Conservation (phyloP, 495 filamentous ascomycete genomes). For the Copromyces sp. region DNA sequence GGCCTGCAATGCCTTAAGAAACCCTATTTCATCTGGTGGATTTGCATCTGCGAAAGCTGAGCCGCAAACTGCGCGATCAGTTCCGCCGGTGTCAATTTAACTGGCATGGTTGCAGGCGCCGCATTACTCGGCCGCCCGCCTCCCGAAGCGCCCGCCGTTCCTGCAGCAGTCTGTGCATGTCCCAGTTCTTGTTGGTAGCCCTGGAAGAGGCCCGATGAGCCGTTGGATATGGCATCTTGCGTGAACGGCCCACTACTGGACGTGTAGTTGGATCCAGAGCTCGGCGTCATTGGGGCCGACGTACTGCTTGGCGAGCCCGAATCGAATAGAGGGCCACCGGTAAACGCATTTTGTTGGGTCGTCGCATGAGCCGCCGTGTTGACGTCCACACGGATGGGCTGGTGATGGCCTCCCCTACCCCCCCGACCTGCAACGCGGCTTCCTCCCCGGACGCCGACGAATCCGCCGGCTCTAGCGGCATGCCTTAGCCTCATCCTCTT, state of each 20-base stretch:
- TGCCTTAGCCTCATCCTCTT: not conserved
- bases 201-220: rapidly evolving
- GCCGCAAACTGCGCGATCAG: not conserved
- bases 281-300: not conserved
- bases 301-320: not conserved
- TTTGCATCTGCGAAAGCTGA: not conserved
- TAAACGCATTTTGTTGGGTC: not conserved
- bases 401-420: not conserved
- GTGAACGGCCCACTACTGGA: not conserved
- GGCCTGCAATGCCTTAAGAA: not conserved
- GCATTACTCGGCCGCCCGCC: not conserved
- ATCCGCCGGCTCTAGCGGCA: not conserved
- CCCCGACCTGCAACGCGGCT: not conserved
- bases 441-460: not conserved
- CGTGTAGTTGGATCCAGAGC: not conserved
- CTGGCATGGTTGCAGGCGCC: not conserved
- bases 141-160: not conserved
- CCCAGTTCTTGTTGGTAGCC: not conserved
- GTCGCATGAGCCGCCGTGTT: not conserved
- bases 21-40: not conserved
- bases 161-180: not conserved
- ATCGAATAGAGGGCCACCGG: not conserved
- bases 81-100: not conserved
- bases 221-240: not conserved
- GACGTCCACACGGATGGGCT: not conserved